Evolutionary conservation across 1,284 basidiomycete species (phyloP).

Genomic region (Heterobasidion irregulare): DNA sequence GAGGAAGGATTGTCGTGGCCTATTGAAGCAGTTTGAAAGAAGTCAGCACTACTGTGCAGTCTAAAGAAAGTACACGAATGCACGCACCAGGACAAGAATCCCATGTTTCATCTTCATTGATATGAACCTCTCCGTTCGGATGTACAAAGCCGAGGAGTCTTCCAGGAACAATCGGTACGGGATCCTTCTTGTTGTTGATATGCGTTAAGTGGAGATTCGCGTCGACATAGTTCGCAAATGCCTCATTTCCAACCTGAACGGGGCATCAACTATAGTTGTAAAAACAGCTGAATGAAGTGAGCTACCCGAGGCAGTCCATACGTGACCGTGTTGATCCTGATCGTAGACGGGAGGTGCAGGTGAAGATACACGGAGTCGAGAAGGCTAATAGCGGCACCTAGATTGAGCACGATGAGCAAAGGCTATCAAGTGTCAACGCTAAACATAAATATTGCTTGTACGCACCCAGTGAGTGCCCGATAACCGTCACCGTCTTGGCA

Average conservation of each 20-base stretch:
- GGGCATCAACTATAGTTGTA: too few species aligned
- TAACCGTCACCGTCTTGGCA: slow-evolving; percentile 22
- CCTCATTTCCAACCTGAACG: slow-evolving; percentile 42
- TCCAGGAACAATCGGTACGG: slow-evolving; percentile 22
- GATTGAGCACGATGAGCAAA: not conserved
- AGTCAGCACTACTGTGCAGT: not conserved
- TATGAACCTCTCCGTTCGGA: slow-evolving; percentile 21
- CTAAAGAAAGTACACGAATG: not conserved
- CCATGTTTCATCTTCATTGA: slow-evolving; percentile 8
- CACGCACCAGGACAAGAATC: slow-evolving; percentile 10
- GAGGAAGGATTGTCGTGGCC: slow-evolving; percentile 48
- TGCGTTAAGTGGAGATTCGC: slow-evolving; percentile 15
- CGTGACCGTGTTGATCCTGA: slow-evolving; percentile 29
- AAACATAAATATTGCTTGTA: not conserved
- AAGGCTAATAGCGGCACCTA: slow-evolving; percentile 37
- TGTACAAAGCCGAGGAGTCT: slow-evolving; percentile 21
- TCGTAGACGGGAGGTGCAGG: slow-evolving; percentile 28
- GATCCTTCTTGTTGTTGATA: slow-evolving; percentile 21
- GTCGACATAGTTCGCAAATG: slow-evolving; percentile 53
- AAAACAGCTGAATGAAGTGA: not conserved
- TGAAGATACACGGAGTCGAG: slow-evolving; percentile 40
- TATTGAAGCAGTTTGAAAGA: slow-evolving; percentile 9
- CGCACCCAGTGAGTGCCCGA: slow-evolving; percentile 33
- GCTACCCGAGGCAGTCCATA: slow-evolving; percentile 46
- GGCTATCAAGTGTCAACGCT: not conserved